Base-by-base conservation (phyloP, 257 asterid species). In the Scutellaria minor region DNA sequence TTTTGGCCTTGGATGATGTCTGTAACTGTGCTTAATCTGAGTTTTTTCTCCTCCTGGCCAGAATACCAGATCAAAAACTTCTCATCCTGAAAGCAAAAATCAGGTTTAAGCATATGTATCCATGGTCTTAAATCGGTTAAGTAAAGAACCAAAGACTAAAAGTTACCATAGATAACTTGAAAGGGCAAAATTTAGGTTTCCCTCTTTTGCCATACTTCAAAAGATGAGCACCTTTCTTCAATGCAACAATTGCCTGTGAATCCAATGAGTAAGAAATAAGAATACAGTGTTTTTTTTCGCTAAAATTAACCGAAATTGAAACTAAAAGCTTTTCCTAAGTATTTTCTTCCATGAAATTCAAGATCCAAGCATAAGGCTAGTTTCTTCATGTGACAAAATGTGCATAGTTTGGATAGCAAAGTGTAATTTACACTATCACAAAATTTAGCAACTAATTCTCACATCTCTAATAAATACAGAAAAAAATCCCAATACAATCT, bases 211-310 rank as follows among this genome's bases (percentile, higher is more conserved):
- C 59, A 65, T 73, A 64, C 72, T 64, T 73, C 51, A 73, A 64
- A 4, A 73, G 72, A 55, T 73, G 78, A 31, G 78, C 72, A 4
- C 78, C 78, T 58, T 73, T 73, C 72, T 73, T 73, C 13, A 73
- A 54, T 20, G 78, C 72, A 64, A 73, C 78, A 12, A 73, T 64
- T 10, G 78, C 78, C 78, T 73, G 56, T 50, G 39, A 57, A 72
- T 5, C 6, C 53, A 40, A 10, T 24, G 27, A 24, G 1, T 24
- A 24, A 18, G 18, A 18, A 18, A 18, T 18, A 18, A 18, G 18
- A 18, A 18, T 18, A 18, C 18, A 18, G n/a, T n/a, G n/a, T n/a
- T n/a, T 18, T 18, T 18, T 18, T 18, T 27, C 35, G 3, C 35
- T 27, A 0, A 27, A 27, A 27, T 27, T 18, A 18, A 18, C 18